Evolutionary conservation across 805 yeast genomes (phyloP).

Genomic region (Clavispora phyllophila): DNA sequence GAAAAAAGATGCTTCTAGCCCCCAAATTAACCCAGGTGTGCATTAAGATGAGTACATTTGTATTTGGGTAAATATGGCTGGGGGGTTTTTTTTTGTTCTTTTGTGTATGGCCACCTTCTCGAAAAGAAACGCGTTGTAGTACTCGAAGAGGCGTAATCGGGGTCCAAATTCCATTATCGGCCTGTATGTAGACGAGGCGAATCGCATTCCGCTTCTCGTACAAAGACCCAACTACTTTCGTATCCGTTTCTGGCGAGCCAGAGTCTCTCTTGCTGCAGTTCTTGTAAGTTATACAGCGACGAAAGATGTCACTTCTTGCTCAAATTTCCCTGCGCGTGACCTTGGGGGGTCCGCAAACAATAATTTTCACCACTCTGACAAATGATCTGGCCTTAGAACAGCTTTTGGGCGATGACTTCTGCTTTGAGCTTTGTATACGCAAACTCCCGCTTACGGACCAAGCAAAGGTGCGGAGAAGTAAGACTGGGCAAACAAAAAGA

Average conservation of each 20-base stretch:
- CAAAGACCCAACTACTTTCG: too few species aligned
- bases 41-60: too few species aligned
- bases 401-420: constrained; percentile 25
- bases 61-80: too few species aligned
- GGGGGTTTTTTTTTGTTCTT: too few species aligned
- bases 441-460: constrained; percentile 41
- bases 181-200: background rate
- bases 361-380: constrained; percentile 13
- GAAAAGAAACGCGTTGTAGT: too few species aligned
- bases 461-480: constrained; percentile 34
- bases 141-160: background rate
- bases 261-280: too few species aligned
- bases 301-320: background rate
- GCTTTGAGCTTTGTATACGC: constrained; percentile 48
- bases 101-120: too few species aligned
- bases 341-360: background rate
- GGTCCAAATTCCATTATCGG: background rate
- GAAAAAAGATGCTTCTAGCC: too few species aligned
- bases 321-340: background rate
- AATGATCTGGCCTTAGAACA: constrained; percentile 2
- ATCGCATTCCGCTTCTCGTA: background rate
- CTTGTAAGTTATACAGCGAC: background rate
- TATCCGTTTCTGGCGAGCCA: too few species aligned
- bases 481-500: constrained; percentile 26
- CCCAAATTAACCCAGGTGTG: too few species aligned